These are phyloP conservation scores for Phylloporus sp. DNA, from an alignment of 768 basidiomycete species.

Conservation along the genomic window DNA sequence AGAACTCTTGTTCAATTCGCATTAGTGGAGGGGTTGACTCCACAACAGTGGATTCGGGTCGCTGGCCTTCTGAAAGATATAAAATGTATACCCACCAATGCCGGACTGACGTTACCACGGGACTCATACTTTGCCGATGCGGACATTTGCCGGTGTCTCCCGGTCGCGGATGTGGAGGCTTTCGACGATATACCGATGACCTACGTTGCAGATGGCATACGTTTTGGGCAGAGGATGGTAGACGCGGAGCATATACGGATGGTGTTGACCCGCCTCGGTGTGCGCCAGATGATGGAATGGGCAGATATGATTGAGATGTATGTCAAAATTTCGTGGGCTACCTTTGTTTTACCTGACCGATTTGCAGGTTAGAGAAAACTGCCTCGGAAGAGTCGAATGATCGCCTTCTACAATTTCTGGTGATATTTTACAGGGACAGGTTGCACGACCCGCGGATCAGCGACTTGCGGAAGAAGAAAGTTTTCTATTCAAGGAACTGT, in stretches of 20 bases:
- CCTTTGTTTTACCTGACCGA: slow-evolving; percentile 6
- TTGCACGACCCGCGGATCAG: background rate
- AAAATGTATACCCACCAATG: slow-evolving; percentile 67
- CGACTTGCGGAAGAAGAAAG: slow-evolving; percentile 1
- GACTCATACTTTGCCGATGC: slow-evolving; percentile 81
- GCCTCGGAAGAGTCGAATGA: slow-evolving; percentile 14
- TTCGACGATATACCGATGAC: slow-evolving; percentile 1
- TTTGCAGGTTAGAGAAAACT: slow-evolving; percentile 4
- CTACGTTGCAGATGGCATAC: background rate
- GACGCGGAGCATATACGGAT: background rate
- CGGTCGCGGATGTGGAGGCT: background rate
- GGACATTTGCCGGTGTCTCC: slow-evolving; percentile 54
- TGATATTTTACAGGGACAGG: slow-evolving; percentile 47
- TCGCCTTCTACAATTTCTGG: slow-evolving; percentile 47
- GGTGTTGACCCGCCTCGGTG: background rate
- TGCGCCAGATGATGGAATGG: slow-evolving; percentile 36
- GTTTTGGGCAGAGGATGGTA: background rate
- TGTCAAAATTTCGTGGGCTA: slow-evolving; percentile 42
- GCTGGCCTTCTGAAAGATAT: slow-evolving; percentile 43
- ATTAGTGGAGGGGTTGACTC: slow-evolving; percentile 52
- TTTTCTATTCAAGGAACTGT: slow-evolving; percentile 6
- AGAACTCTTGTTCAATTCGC: slow-evolving; percentile 69
- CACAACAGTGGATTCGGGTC: slow-evolving; percentile 49
- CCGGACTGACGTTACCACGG: slow-evolving; percentile 61
- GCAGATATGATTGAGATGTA: slow-evolving; percentile 6